Base-by-base conservation (phyloP, 2,329 filamentous ascomycete genomes). In the Paecilomyces dactylethromorphus region DNA sequence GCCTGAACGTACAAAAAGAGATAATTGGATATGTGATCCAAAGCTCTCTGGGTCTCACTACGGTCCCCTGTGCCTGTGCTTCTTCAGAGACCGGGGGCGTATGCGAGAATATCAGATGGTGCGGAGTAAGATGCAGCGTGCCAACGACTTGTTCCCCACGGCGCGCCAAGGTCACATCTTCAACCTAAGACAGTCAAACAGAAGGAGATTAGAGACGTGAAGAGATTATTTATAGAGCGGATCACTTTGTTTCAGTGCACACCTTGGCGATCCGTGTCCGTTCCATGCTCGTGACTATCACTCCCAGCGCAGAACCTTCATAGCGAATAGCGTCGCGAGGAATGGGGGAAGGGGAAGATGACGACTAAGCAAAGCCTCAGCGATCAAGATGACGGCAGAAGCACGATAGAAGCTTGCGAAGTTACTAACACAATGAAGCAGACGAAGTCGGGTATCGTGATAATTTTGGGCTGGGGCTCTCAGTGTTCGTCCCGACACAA, bases 21-120 rank as follows among this genome's bases (percentile, higher is more conserved):
- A 99, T 91, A 76, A 97, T 92, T 24, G 93, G 92, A 74, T 92
- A 99, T 15, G 94, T 92, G 58, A 97, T 91, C 90, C 93, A 99
- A 70, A 90, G 85, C 75, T 96, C 90, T 71, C 87, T 82, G 22
- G 83, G 79, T 63, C 78, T 79, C 58, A 73, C 71, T n/a, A 66
- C 60, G n/a, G 69, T 62, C 22, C 76, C 75, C 55, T 79, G 74
- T 53, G 74, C 70, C 60, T 74, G 68, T 53, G 73, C 71, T 61
- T 71, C 67, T 61, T 74, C 71, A 39, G 75, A 69, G 59, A 62
- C 58, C 64, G 74, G 73, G 56, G 82, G 82, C 12, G 77, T 73
- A 71, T 84, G 83, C 63, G 79, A 83, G 76, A 87, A 87, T 67
- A 87, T 85, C 56, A 88, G 76, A 69, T 88, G 85, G 74, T 87